Evolutionary conservation across 768 basidiomycete species (phyloP).

Genomic region (Podaxis rugospora): DNA sequence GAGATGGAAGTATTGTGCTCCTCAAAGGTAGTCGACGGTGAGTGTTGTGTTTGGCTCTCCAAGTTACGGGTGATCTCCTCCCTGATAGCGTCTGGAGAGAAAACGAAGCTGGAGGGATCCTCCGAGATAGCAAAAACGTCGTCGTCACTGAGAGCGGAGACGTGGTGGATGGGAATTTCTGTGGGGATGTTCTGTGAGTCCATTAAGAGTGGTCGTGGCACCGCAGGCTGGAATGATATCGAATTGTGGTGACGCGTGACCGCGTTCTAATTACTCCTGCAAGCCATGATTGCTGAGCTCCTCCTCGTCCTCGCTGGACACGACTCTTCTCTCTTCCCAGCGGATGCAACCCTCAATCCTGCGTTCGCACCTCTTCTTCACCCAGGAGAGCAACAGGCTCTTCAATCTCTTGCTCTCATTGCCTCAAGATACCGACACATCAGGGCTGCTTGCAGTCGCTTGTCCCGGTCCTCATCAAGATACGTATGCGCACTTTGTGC

Average conservation of each 20-base stretch:
- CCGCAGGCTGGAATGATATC: slow-evolving; percentile 1
- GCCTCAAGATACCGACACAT: slow-evolving; percentile 74
- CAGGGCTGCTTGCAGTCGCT: slow-evolving; percentile 45
- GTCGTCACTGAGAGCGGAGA: slow-evolving; percentile 34
- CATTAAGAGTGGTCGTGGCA: slow-evolving; percentile 17
- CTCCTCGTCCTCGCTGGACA: slow-evolving; percentile 86
- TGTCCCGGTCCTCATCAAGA: slow-evolving; percentile 59
- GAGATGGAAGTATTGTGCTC: slow-evolving; percentile 42
- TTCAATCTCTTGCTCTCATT: slow-evolving; percentile 74
- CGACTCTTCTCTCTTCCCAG: slow-evolving; percentile 75
- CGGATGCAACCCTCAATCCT: slow-evolving; percentile 53
- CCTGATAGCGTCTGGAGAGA: slow-evolving; percentile 59
- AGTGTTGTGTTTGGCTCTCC: slow-evolving; percentile 27
- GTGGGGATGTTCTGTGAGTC: slow-evolving; percentile 9
- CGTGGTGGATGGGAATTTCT: slow-evolving; percentile 18
- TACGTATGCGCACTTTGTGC: slow-evolving; percentile 80
- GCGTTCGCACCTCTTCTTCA: slow-evolving; percentile 72
- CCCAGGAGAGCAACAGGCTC: slow-evolving; percentile 82
- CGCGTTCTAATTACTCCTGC: slow-evolving; percentile 1
- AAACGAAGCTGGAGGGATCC: slow-evolving; percentile 42
- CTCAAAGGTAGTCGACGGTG: neutral
- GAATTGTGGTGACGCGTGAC: slow-evolving; percentile 13
- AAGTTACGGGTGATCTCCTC: slow-evolving; percentile 52
- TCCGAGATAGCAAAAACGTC: slow-evolving; percentile 63
- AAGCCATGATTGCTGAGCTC: slow-evolving; percentile 80